These are phyloP conservation scores for Amoebophrya sp. DNA, from an alignment of 169 alveolate genomes.

Conservation along the genomic window DNA sequence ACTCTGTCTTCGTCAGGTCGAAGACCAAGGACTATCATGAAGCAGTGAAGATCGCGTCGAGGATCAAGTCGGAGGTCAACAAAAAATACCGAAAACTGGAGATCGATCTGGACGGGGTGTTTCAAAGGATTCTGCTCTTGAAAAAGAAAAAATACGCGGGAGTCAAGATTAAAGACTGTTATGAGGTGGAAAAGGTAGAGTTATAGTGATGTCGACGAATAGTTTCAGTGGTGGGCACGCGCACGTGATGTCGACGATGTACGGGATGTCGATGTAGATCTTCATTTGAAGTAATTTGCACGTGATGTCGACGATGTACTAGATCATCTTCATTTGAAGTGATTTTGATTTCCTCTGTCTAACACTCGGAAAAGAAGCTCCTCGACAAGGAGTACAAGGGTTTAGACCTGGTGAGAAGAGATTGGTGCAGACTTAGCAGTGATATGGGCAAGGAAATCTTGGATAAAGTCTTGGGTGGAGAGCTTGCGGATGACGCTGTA, in stretches of 20 bases:
- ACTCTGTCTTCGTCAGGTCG: conserved; percentile 94
- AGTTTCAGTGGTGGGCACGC: neutral
- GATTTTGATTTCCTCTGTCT: conserved; percentile 47
- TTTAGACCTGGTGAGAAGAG: conserved; percentile 95
- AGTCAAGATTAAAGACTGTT: conserved; percentile 57
- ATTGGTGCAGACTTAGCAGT: conserved; percentile 91
- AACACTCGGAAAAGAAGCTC: conserved; percentile 57
- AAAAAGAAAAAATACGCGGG: conserved; percentile 97
- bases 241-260: no score
- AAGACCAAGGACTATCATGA: conserved; percentile 66
- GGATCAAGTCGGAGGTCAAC: conserved; percentile 77
- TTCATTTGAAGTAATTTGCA: no score
- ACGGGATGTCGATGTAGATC: no score
- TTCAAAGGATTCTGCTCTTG: conserved; percentile 82
- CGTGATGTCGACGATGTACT: no score
- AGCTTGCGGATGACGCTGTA: conserved; percentile 54
- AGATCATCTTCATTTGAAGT: no score
- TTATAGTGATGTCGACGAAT: no score
- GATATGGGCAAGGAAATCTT: conserved; percentile 61
- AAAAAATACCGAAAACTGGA: conserved; percentile 85
- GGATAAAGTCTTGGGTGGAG: conserved; percentile 40
- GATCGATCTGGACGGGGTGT: conserved; percentile 94
- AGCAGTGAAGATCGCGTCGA: conserved; percentile 77
- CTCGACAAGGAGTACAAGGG: conserved; percentile 90
- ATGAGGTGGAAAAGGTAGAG: neutral